Conservation (phyloP, 2,329 filamentous ascomycete species). For the Sporothrix euskadiensis region DNA sequence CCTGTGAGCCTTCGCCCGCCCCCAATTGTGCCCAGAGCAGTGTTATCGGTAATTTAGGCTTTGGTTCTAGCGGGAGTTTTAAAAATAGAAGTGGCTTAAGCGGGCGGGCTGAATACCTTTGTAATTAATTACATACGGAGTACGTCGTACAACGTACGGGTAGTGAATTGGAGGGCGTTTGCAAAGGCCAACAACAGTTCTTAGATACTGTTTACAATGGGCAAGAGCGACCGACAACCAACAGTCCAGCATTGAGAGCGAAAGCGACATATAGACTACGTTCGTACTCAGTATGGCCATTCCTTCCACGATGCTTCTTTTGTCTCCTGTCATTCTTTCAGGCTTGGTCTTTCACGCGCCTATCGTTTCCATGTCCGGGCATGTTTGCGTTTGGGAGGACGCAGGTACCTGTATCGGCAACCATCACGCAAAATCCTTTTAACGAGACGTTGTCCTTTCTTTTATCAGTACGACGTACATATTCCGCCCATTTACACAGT, state of each 20-base stretch:
- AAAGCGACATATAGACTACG: not conserved
- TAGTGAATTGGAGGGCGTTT: not conserved
- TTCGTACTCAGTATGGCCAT: not conserved
- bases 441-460: not conserved
- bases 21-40: not conserved
- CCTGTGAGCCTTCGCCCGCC: not conserved
- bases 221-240: not conserved
- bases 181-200: not conserved
- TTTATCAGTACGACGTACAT: not conserved
- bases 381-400: not conserved
- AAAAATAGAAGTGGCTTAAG: slow-evolving; percentile 9
- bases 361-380: not conserved
- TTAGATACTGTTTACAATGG: not conserved
- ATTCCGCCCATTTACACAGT: not conserved
- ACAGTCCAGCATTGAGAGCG: not conserved
- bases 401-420: not conserved
- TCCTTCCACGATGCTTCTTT: not conserved
- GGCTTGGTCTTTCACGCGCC: not conserved
- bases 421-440: not conserved
- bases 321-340: not conserved
- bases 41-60: not conserved
- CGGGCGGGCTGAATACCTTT: not conserved
- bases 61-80: not conserved
- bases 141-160: too few relatives aligned
- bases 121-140: too few relatives aligned